These are phyloP conservation scores for Aspergillus ellipticus DNA, from an alignment of 495 filamentous ascomycete genomes.

Conservation along the genomic window DNA sequence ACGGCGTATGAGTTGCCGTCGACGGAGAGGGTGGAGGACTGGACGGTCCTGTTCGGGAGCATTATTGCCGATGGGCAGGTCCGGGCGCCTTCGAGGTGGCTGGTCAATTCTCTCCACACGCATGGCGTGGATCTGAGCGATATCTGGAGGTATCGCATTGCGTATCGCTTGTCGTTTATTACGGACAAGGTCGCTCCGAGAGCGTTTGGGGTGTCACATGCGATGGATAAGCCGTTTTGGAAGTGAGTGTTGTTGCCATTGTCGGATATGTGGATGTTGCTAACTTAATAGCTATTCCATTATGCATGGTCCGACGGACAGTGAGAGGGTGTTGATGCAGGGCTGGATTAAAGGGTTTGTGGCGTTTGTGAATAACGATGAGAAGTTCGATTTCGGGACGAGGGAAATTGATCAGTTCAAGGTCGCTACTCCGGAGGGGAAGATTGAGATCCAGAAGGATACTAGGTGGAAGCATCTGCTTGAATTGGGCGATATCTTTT, in stretches of 20 bases:
- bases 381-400: conserved; percentile 18
- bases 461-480: conserved; percentile 17
- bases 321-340: conserved; percentile 20
- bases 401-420: conserved; percentile 20
- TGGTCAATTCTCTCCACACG: conserved; percentile 17
- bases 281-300: conserved; percentile 22
- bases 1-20: conserved; percentile 31
- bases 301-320: conserved; percentile 21
- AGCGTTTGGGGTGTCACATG: conserved; percentile 24
- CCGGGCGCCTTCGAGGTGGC: conserved; percentile 25
- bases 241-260: conserved; percentile 18
- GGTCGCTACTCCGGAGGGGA: conserved; percentile 18
- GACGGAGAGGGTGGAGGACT: conserved; percentile 26
- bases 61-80: conserved; percentile 50
- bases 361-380: conserved; percentile 23
- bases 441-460: conserved; percentile 24
- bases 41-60: conserved; percentile 41
- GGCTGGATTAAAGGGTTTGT: conserved; percentile 24
- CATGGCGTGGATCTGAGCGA: conserved; percentile 20
- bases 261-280: background rate
- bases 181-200: conserved; percentile 21
- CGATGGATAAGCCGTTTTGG: conserved; percentile 27
- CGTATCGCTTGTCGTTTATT: conserved; percentile 26
- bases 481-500: conserved; percentile 12
- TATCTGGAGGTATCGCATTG: conserved; percentile 27